Conservation (phyloP, 2,329 filamentous ascomycete species). For the Penicillium sp. region DNA sequence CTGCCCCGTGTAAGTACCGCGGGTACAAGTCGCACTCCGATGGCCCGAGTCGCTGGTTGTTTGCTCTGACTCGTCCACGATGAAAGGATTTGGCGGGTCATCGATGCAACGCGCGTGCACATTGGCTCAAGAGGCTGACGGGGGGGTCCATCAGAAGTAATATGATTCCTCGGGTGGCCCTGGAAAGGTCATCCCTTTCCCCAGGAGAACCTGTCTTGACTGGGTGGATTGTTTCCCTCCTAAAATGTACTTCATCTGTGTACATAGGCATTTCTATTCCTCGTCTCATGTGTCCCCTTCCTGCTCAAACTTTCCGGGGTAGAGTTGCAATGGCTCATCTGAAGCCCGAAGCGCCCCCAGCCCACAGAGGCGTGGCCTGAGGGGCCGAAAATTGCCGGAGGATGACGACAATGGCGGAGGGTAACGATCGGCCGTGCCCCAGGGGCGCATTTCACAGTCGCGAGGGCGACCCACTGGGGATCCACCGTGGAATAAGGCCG, state of each 20-base stretch:
- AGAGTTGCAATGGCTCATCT: background rate
- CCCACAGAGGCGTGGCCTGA: background rate
- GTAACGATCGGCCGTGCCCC: constrained; percentile 18
- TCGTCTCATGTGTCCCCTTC: background rate
- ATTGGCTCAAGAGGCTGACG: constrained; percentile 17
- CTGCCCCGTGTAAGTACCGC: background rate
- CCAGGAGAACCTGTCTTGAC: background rate
- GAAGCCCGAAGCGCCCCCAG: background rate
- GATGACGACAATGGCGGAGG: constrained; percentile 23
- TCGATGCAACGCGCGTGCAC: constrained; percentile 18
- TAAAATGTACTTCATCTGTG: background rate
- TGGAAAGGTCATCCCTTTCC: constrained; percentile 2
- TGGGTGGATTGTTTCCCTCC: background rate
- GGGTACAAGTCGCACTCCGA: constrained; percentile 11
- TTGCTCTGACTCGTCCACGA: constrained; percentile 23
- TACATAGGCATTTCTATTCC: background rate
- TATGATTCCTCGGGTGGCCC: background rate
- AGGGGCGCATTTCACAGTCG: constrained; percentile 16
- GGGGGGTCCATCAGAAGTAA: constrained; percentile 20
- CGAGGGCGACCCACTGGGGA: background rate
- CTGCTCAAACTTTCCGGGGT: too few relatives aligned
- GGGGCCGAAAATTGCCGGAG: constrained; percentile 14
- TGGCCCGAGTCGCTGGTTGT: constrained; percentile 7
- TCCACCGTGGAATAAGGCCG: constrained; percentile 4
- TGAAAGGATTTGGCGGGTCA: constrained; percentile 20